phyloP scores from a whole-genome alignment of 2,329 filamentous ascomycete genomes.

The Mycocentrospora acerina region DNA sequence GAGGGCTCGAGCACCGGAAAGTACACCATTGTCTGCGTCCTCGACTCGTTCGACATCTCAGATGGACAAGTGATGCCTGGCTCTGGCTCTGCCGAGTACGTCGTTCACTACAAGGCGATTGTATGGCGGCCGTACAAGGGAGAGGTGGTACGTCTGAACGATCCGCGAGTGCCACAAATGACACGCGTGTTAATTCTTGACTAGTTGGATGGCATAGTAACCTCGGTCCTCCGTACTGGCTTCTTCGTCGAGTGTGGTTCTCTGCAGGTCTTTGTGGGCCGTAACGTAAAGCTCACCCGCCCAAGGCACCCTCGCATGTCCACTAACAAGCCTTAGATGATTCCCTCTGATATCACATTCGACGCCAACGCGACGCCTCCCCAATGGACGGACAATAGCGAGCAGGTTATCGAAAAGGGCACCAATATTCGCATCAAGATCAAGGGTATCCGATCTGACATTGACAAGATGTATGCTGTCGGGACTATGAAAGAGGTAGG shows the following conservation, averaged over 20 bases:
- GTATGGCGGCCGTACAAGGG: slow-evolving; percentile 98
- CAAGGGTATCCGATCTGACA: slow-evolving; percentile 88
- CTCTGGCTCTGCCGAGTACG: slow-evolving; percentile 90
- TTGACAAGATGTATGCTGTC: slow-evolving; percentile 94
- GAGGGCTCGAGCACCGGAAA: slow-evolving; percentile 94
- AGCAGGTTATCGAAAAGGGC: slow-evolving; percentile 89
- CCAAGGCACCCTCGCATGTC: slow-evolving; percentile 10
- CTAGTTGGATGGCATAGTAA: slow-evolving; percentile 90
- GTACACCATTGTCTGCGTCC: slow-evolving; percentile 97
- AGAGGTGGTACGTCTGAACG: slow-evolving; percentile 73
- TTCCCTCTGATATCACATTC: slow-evolving; percentile 88
- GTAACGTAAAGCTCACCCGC: slow-evolving; percentile 63
- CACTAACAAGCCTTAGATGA: slow-evolving; percentile 62
- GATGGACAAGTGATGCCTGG: slow-evolving; percentile 90
- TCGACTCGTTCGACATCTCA: slow-evolving; percentile 93
- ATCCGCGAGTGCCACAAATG: not conserved
- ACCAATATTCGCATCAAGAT: slow-evolving; percentile 94
- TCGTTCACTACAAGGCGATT: slow-evolving; percentile 90
- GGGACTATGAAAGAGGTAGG: slow-evolving; percentile 84
- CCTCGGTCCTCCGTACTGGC: slow-evolving; percentile 84
- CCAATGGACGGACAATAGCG: slow-evolving; percentile 92
- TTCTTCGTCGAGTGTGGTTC: slow-evolving; percentile 87
- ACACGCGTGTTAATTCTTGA: slow-evolving; percentile 23
- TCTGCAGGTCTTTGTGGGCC: slow-evolving; percentile 75
- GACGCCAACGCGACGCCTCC: slow-evolving; percentile 96